Conservation (phyloP, 257 asterid species). For the Gardenia jasminoides region DNA sequence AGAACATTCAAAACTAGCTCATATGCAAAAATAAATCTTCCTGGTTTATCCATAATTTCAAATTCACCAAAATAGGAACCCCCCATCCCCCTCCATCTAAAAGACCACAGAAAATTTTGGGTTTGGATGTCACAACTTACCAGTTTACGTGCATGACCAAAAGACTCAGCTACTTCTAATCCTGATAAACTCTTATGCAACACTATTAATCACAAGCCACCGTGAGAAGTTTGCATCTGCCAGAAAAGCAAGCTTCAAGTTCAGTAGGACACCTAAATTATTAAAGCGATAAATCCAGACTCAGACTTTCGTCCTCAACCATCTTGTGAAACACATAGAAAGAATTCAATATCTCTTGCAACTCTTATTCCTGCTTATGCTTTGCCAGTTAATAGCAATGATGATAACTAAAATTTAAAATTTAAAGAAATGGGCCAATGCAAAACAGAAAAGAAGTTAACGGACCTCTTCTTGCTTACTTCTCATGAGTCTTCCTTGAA, state of each 20-base stretch:
- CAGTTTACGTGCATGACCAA: background rate
- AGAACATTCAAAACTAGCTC: too few relatives aligned
- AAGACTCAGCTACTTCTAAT: background rate
- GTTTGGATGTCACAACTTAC: background rate
- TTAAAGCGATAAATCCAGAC: background rate
- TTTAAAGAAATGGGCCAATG: background rate
- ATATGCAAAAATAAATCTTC: too few relatives aligned
- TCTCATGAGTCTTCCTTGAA: conserved; percentile 67
- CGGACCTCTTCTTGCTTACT: conserved; percentile 45
- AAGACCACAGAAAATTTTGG: too few relatives aligned
- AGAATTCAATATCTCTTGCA: background rate
- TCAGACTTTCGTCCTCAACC: background rate
- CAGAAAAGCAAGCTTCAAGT: background rate
- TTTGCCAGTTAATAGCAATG: background rate
- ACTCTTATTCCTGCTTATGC: background rate
- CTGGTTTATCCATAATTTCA: too few relatives aligned
- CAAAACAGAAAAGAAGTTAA: conserved; percentile 1
- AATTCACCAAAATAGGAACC: too few relatives aligned
- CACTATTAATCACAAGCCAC: background rate
- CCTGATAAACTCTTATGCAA: background rate
- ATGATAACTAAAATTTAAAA: background rate
- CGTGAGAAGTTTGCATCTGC: background rate
- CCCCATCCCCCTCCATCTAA: too few relatives aligned
- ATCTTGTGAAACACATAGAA: background rate
- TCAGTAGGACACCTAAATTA: background rate